Percentiles rank a stretch among this genome's conserved stretches.
Evolutionary conservation across 2,329 filamentous ascomycete genomes (phyloP).

Genomic region (Chaetomium sp.): DNA sequence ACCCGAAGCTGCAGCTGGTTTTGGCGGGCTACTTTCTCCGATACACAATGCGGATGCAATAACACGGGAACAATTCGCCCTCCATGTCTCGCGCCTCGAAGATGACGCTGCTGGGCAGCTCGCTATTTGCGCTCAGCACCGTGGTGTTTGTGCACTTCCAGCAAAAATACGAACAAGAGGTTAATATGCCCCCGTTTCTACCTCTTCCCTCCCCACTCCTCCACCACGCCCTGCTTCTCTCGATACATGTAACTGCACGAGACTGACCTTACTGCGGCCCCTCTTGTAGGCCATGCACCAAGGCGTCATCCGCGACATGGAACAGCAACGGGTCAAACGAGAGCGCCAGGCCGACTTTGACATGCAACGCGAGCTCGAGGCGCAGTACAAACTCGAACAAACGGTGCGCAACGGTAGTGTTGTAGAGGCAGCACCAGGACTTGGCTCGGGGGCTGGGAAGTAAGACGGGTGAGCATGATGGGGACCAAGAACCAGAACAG

Average conservation of each 20-base stretch:
- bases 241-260: too few relatives aligned
- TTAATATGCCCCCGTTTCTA: conserved; percentile 38
- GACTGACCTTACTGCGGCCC: too few relatives aligned
- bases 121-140: conserved; percentile 67
- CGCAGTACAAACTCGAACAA: conserved; percentile 86
- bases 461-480: neutral
- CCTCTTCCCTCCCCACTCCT: neutral
- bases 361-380: conserved; percentile 76
- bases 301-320: conserved; percentile 89
- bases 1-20: too few relatives aligned
- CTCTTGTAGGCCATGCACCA: conserved; percentile 77
- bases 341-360: conserved; percentile 94
- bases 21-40: too few relatives aligned
- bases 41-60: neutral
- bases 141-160: conserved; percentile 84
- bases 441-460: neutral
- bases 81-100: conserved; percentile 88
- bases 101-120: conserved; percentile 72
- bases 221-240: too few relatives aligned
- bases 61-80: neutral
- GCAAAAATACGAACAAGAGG: conserved; percentile 75
- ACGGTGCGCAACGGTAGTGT: conserved; percentile 52
- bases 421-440: neutral
- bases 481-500: too few relatives aligned
- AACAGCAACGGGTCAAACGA: conserved; percentile 82